Base-by-base conservation (phyloP, 352 stramenopile species). In the Hyaloperonospora brassicae region DNA sequence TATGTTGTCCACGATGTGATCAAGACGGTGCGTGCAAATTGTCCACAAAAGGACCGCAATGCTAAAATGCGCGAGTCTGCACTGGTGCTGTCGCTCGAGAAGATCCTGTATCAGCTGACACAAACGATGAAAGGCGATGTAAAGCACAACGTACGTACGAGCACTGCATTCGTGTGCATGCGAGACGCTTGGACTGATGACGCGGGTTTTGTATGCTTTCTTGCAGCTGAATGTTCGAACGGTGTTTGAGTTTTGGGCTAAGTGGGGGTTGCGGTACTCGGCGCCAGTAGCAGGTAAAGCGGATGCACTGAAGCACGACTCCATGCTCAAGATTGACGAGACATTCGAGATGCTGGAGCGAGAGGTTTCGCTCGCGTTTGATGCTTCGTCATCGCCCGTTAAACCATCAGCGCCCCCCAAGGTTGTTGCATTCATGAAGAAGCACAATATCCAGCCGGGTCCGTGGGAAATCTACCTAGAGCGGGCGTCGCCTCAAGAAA, bases 1-100 rank as follows among this genome's bases (percentile, higher is more conserved):
- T 93, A 86, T 51, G 70, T 93, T 30, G 81, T 87, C 34, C 83
- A 93, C 55, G 83, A 93, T 59, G 80, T 91, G 8, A 68, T 93
- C 51, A 90, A 90, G 45, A 64, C 65, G 0, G 72, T 93, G 25
- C 81, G 83, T 47, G 80, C 76, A 13, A 79, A 66, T 50, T 87
- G 65, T 41, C 79, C 69, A 6, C 80, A 84, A 49, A 78, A 85
- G 10, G 77, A 91, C 25, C 79, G 79, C 52, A 91, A 90, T 66
- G 64, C 52, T 7, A 85, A 84, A 49, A 90, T 93, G 78, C 74
- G 64, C 45, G 72, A 81, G 45, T 88, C 83, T 23, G 65, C 58
- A 5, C 52, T 93, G 14, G 74, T 93, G 12, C 40, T 62, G 2
- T 84, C 79, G n/a, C 62, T 89, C 17, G 66, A 87, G 52, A 79